phyloP scores from a whole-genome alignment of 2,329 filamentous ascomycete genomes.

The Botrytis tulipae region DNA sequence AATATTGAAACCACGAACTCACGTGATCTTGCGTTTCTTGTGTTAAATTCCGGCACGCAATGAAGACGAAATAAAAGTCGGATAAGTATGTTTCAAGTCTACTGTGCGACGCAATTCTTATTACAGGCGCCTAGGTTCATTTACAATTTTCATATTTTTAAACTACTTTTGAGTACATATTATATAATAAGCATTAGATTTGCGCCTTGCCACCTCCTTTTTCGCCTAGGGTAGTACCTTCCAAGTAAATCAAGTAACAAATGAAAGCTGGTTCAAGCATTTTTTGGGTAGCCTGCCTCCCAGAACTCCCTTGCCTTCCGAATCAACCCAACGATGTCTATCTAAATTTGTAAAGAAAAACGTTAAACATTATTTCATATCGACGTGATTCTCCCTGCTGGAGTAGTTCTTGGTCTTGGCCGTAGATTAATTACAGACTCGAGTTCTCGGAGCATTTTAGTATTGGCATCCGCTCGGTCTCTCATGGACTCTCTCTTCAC shows the following conservation, averaged over 20 bases:
- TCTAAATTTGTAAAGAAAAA: slow-evolving; percentile 16
- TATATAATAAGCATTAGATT: slow-evolving; percentile 1
- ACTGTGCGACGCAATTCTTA: neutral
- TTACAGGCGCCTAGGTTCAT: neutral
- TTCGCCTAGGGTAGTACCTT: neutral
- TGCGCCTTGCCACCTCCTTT: slow-evolving; percentile 1
- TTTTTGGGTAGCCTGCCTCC: slow-evolving; percentile 6
- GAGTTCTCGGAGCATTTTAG: slow-evolving; percentile 87
- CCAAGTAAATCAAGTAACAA: slow-evolving; percentile 6
- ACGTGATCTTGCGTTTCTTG: neutral
- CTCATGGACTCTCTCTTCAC: slow-evolving; percentile 67
- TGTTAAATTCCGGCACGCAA: neutral
- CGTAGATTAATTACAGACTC: slow-evolving; percentile 78
- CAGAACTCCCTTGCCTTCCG: slow-evolving; percentile 12
- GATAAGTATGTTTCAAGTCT: neutral
- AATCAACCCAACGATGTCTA: slow-evolving; percentile 10
- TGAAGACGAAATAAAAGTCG: neutral
- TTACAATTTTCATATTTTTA: neutral
- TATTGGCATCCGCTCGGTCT: slow-evolving; percentile 76
- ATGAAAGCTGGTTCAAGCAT: slow-evolving; percentile 13
- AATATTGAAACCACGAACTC: neutral
- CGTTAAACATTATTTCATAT: slow-evolving; percentile 32
- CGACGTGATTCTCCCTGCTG: slow-evolving; percentile 37
- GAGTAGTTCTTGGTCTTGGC: slow-evolving; percentile 39
- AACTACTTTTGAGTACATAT: neutral